Base-by-base conservation (phyloP, 208 protist genomes). In the Wallacemonas rigidus region DNA sequence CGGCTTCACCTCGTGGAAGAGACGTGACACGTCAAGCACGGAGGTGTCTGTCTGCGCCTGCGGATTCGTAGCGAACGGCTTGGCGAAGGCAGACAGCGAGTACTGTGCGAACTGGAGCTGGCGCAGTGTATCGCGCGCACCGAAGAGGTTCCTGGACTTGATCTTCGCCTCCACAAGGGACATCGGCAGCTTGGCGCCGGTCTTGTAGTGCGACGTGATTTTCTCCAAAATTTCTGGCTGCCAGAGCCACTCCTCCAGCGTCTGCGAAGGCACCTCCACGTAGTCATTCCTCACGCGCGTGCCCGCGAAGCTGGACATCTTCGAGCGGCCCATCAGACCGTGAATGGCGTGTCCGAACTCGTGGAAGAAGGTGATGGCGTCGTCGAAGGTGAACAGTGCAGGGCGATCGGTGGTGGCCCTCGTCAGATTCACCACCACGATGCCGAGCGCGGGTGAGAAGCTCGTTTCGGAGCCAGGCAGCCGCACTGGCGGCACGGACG, bases 211-310 rank as follows among this genome's bases (percentile, higher is more conserved):
- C 35, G 67, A 80, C 15, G 87, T 92, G 67, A 97, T 90, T 41
- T 77, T 81, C 69, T 88, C 74, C 41, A 98, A 69, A 45, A 96
- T 89, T 60, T 89, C 81, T 11, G 80, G 79, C 51, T 97, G 81
- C 91, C 94, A 98, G 47, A 90, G 76, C 88, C 92, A 98, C 69
- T 97, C 89, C 77, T 97, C 91, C 48, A 96, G 70, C 81, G 95
- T 95, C 64, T 97, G 91, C 12, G 91, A 97, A 3, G 92, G 91
- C 38, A 95, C 77, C 81, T 98, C 91, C 58, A 97, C 88, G 79
- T 95, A 97, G 77, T 96, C 90, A 35, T 87, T 70, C 77, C 94
- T 94, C 44, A 95, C 91, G 50, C 69, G 71, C 41, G 82, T 94
- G 36, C 88, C 86, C 35, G 91, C 85, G 75, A 96, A 85, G 45